Evolutionary conservation across 345 rosid species (phyloP), one percentile per base, ranked within the genome.

Genomic region (Citrus hindsii): DNA sequence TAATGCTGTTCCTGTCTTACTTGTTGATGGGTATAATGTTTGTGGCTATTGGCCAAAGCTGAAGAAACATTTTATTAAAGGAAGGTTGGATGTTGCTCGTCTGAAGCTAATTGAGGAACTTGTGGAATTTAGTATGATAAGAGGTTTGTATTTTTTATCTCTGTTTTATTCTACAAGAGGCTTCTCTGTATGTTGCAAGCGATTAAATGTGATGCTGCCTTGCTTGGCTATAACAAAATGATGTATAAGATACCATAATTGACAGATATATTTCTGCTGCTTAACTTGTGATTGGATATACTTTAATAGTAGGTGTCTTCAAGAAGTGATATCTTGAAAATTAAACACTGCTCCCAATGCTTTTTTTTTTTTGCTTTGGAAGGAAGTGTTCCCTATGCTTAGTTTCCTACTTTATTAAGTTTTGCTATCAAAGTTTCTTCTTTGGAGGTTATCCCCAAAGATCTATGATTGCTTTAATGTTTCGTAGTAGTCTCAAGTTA

Each of bases 11-110:
- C 98, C 98, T 5, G 98, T 95, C 66, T 83, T 95, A 89, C 98
- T 95, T 16, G 97, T 95, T 84, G 98, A 95, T 74, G 98, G 98
- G 74, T 95, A 95, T 82, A 95, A 95, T 82, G 94, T 95, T 33
- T 95, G 98, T 84, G 98, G 99, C 66, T 92, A 89, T 78, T 95
- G 99, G 99, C 53, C 82, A 55, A 95, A 95, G 83, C 83, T 95
- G 79, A 95, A 92, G 92, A 93, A 93, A 77, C 94, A 93, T 88
- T 95, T 95, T 80, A 64, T 89, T 85, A 85, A 82, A 37, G 99
- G 96, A 66, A 92, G 96, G 79, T 91, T 95, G 79, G 96, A 90
- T 68, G 74, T 90, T 79, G 98, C 99, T 77, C 96, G 98, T 27
- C 97, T 91, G 78, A 90, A 92, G 88, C 81, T 95, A 69, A 83